These are phyloP conservation scores for Emericellopsis terricola DNA, from an alignment of 495 filamentous ascomycete genomes.

Conservation along the genomic window DNA sequence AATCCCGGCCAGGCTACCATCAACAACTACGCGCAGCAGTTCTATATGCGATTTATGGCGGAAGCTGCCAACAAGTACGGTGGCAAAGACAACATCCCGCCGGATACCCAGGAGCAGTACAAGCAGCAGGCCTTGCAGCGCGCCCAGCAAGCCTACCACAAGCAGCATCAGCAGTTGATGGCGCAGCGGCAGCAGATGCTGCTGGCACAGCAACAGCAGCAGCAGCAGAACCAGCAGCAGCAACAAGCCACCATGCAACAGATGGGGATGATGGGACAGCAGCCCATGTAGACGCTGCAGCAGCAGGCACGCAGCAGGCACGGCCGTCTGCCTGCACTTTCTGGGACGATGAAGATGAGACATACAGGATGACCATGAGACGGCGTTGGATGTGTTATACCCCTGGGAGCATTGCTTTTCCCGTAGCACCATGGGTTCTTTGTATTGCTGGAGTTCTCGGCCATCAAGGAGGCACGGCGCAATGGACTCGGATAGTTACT, in stretches of 20 bases:
- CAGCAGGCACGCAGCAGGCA: too few relatives aligned
- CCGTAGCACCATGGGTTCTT: too few relatives aligned
- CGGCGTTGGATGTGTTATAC: too few relatives aligned
- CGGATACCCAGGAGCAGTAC: conserved; percentile 13
- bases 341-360: too few relatives aligned
- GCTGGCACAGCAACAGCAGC: conserved; percentile 12
- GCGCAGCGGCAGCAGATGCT: conserved; percentile 26
- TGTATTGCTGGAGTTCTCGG: too few relatives aligned
- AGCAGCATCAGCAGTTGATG: conserved; percentile 13
- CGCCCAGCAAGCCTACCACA: conserved; percentile 14
- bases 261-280: conserved; percentile 20
- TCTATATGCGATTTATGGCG: conserved; percentile 30
- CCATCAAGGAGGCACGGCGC: too few relatives aligned
- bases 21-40: conserved; percentile 16
- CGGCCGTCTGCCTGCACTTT: too few relatives aligned
- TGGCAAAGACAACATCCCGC: conserved; percentile 14
- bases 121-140: conserved; percentile 8
- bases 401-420: too few relatives aligned
- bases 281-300: conserved; percentile 11
- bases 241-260: conserved; percentile 14
- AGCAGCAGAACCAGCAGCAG: conserved; percentile 17
- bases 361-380: too few relatives aligned
- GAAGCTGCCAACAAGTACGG: conserved; percentile 20
- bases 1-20: conserved; percentile 10
- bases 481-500: too few relatives aligned